Conservation (phyloP, 108 stramenopile genomes). For the Nitzschia palea region DNA sequence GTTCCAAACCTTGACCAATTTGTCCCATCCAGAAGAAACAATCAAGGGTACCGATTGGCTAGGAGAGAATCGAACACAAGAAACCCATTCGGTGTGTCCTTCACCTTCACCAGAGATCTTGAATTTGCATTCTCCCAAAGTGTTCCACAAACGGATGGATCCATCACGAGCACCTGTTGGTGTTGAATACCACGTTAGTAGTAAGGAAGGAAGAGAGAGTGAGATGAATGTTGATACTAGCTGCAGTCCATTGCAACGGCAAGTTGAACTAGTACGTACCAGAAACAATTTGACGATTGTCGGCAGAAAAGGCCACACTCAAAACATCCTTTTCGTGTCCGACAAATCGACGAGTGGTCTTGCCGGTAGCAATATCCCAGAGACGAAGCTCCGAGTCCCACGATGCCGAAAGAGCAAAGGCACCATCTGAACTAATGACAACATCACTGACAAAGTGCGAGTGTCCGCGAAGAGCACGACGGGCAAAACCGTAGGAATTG, state of each 20-base stretch:
- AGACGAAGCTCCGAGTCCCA: conserved; percentile 99
- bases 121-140: conserved; percentile 97
- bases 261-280: conserved; percentile 35
- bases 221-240: too few species aligned
- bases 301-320: conserved; percentile 96
- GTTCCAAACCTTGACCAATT: conserved; percentile 99
- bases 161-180: conserved; percentile 95
- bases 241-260: not conserved
- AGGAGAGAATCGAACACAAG: conserved; percentile 99
- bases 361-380: conserved; percentile 97
- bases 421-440: conserved; percentile 94
- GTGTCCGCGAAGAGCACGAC: conserved; percentile 97
- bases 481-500: conserved; percentile 92
- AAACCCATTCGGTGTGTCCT: conserved; percentile 99
- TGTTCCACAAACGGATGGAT: conserved; percentile 99
- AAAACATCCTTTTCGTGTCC: conserved; percentile 99
- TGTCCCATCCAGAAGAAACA: conserved; percentile 99
- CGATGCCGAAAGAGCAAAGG: conserved; percentile 95
- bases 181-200: too few species aligned
- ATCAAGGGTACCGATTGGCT: conserved; percentile 91
- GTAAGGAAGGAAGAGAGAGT: too few species aligned
- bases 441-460: conserved; percentile 99
- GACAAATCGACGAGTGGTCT: conserved; percentile 97
- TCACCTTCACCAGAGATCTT: conserved; percentile 73
- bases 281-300: conserved; percentile 99